Evolutionary conservation across 2,329 filamentous ascomycete species (phyloP).

Genomic region (Akanthomyces uredinophilus): DNA sequence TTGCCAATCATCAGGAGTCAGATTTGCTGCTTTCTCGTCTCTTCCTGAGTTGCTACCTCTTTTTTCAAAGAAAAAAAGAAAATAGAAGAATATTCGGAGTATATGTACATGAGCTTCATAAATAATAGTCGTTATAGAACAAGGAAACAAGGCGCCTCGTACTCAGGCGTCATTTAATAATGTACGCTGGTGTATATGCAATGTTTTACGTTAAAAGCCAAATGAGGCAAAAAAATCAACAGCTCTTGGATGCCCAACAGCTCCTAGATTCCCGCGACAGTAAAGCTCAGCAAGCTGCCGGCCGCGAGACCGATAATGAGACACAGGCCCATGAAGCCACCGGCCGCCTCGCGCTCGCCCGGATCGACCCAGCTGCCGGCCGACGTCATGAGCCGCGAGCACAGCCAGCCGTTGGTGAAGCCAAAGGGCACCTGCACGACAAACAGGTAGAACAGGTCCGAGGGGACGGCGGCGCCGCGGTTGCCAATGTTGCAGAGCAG

Average conservation of each 20-base stretch:
- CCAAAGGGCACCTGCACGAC: slow-evolving; percentile 82
- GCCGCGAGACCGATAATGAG: slow-evolving; percentile 77
- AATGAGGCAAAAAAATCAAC: too few species aligned
- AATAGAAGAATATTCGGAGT: background rate
- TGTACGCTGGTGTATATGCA: too few species aligned
- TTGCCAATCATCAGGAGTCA: background rate
- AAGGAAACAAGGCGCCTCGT: background rate
- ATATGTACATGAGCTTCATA: slow-evolving; percentile 9
- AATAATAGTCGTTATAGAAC: slow-evolving; percentile 8
- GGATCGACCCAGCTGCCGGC: slow-evolving; percentile 75
- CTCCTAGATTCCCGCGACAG: slow-evolving; percentile 48
- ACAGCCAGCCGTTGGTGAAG: slow-evolving; percentile 79
- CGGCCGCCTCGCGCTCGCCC: slow-evolving; percentile 79
- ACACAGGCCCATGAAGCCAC: slow-evolving; percentile 89
- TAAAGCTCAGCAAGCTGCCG: slow-evolving; percentile 88
- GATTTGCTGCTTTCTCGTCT: background rate
- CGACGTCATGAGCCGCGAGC: slow-evolving; percentile 87
- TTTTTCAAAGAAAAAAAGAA: background rate
- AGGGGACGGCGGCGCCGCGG: slow-evolving; percentile 65
- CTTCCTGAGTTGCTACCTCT: background rate
- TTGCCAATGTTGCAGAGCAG: slow-evolving; percentile 83
- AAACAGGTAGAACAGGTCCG: slow-evolving; percentile 83
- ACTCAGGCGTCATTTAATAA: background rate
- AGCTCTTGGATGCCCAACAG: too few species aligned
- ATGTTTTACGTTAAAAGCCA: background rate